Base-by-base conservation (phyloP, 2,329 filamentous ascomycete genomes). In the Chrysoporthe deuterocubensis region DNA sequence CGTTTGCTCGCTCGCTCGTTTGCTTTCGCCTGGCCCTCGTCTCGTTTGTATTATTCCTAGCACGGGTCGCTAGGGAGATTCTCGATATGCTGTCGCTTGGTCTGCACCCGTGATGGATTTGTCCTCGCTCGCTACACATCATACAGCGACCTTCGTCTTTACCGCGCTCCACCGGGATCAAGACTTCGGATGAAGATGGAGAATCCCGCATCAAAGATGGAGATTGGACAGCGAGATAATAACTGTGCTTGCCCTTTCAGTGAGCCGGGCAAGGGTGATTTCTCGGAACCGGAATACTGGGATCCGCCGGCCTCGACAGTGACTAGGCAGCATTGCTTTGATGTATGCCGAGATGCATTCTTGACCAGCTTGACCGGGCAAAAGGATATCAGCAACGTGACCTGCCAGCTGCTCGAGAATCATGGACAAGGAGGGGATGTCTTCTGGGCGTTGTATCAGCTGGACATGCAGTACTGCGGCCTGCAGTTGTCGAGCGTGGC, bases 391-490 rank as follows among this genome's bases (percentile, higher is more conserved):
- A 64, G 44, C 42, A 44, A 32, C 6, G 37, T 43, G 14, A 62
- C 63, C 7, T 70, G 69, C 64, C 46, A 62, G 46, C 42, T 32
- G 52, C 63, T 70, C 43, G 50, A 57, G 32, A 57, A 63, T 6
- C 48, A 42, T 42, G 61, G 61, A 48, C 40, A 62, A 8, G 68
- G 62, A 57, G 64, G 66, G 1, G 4, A 56, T 7, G 37, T 46
- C 11, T 70, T 87, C 13, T 81, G 79, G 78, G 73, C 76, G 52
- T 75, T 87, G 32, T 87, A 87, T 73, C 84, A 83, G 74, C 86
- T 85, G 74, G 83, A 86, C 72, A 78, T 80, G 61, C 79, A 78
- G 62, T 78, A 78, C 61, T 87, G 85, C 72, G 85, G 84, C 40
- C 83, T 87, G 57, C 56, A 70, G 73, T 34, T 69, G 71, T 61